Conservation (phyloP, 305 asterid species). For the Fraxinus paxiana region DNA sequence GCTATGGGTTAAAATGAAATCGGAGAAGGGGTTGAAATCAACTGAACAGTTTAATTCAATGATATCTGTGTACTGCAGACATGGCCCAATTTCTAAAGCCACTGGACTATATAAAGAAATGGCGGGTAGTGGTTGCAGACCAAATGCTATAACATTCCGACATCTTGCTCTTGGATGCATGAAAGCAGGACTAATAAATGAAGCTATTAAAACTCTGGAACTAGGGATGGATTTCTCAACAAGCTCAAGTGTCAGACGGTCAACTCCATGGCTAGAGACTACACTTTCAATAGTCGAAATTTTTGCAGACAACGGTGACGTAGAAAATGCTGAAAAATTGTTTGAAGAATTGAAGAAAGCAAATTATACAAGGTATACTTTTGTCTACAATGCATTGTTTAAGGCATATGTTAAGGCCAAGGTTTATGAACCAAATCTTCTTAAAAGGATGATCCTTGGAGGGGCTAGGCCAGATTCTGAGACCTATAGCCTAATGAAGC, state of each 20-base stretch:
- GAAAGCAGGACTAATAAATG: constrained; percentile 66
- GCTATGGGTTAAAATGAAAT: constrained; percentile 62
- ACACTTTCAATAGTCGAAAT: constrained; percentile 51
- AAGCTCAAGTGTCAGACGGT: constrained; percentile 44
- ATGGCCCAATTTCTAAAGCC: constrained; percentile 70
- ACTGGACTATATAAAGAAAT: constrained; percentile 71
- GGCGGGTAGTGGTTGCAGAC: constrained; percentile 64
- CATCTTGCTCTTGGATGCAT: constrained; percentile 82
- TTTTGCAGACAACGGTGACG: constrained; percentile 64
- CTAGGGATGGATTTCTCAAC: constrained; percentile 42
- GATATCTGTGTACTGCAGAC: constrained; percentile 69
- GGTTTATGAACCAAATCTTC: constrained; percentile 63
- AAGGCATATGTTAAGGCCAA: constrained; percentile 85
- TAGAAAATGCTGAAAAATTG: constrained; percentile 62
- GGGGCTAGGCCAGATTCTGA: constrained; percentile 87
- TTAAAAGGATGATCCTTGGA: constrained; percentile 84
- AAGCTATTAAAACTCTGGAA: constrained; percentile 63
- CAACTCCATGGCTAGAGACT: constrained; percentile 83
- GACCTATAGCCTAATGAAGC: constrained; percentile 74
- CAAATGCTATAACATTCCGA: constrained; percentile 72
- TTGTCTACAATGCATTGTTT: constrained; percentile 68
- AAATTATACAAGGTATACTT: constrained; percentile 69
- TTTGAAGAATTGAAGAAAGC: constrained; percentile 62
- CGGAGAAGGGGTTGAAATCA: constrained; percentile 54
- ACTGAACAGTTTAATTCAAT: constrained; percentile 69